Evolutionary conservation across 805 yeast genomes (phyloP).

Genomic region (Zygoascus flipseniorum): DNA sequence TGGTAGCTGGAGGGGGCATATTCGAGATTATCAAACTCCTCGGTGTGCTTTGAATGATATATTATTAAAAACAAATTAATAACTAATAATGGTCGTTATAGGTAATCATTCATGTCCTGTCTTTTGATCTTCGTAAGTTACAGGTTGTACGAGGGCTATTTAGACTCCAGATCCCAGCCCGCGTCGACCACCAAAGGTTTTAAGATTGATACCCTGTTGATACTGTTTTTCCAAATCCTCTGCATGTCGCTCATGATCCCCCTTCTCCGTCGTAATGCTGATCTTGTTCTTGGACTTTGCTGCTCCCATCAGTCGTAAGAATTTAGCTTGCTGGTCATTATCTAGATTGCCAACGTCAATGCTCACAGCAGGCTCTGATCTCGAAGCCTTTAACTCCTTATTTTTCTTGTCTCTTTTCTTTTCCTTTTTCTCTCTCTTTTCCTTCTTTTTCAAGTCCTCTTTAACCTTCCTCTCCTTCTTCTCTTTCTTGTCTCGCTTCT

Average conservation of each 20-base stretch:
- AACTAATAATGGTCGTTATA: not conserved
- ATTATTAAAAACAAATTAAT: not conserved
- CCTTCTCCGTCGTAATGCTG: not conserved
- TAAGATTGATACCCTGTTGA: conserved; percentile 16
- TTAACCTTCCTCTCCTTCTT: conserved; percentile 1
- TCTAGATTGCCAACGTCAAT: conserved; percentile 15
- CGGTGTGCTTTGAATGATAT: conserved; percentile 29
- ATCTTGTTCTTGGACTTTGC: conserved; percentile 8
- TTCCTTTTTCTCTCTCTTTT: conserved; percentile 7
- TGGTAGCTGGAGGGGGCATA: conserved; percentile 75
- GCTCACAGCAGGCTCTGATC: not conserved
- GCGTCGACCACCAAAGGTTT: conserved; percentile 7
- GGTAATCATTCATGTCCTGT: too few species aligned
- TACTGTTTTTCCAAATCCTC: conserved; percentile 17
- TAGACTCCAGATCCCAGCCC: conserved; percentile 12
- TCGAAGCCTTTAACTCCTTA: conserved; percentile 43
- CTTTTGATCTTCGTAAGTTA: too few species aligned
- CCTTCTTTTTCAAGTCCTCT: conserved; percentile 5
- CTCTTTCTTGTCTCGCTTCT: conserved; percentile 3
- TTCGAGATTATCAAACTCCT: conserved; percentile 50
- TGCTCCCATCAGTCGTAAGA: conserved; percentile 20
- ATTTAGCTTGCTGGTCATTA: conserved; percentile 16
- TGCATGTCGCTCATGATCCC: not conserved
- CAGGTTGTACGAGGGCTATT: not conserved
- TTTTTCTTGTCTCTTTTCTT: not conserved